Conservation (phyloP, 495 filamentous ascomycete genomes). For the Pyrenula massariospora region DNA sequence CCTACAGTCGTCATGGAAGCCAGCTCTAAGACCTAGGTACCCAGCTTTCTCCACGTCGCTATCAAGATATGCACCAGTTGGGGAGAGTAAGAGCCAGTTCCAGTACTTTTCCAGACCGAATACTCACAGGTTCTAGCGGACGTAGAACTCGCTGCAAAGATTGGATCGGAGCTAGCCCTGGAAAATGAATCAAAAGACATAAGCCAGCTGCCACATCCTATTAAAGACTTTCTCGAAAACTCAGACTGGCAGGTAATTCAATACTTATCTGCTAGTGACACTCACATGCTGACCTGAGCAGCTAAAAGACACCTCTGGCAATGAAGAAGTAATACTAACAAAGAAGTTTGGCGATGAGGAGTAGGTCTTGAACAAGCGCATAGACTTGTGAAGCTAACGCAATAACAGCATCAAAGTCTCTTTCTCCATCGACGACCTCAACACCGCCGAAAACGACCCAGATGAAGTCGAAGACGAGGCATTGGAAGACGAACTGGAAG, state of each 20-base stretch:
- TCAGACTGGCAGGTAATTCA: conserved; percentile 39
- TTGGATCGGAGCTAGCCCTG: conserved; percentile 62
- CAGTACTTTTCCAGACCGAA: conserved; percentile 18
- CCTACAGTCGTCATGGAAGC: conserved; percentile 37
- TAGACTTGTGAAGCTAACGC: conserved; percentile 1
- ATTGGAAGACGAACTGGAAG: conserved; percentile 34
- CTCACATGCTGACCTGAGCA: conserved; percentile 14
- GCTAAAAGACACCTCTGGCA: conserved; percentile 65
- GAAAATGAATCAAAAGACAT: conserved; percentile 44
- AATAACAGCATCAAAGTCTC: conserved; percentile 68
- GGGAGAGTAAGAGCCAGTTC: conserved; percentile 41
- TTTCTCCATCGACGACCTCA: conserved; percentile 89
- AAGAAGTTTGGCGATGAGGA: conserved; percentile 80
- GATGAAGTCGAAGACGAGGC: conserved; percentile 34
- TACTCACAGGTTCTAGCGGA: conserved; percentile 29
- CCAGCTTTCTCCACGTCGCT: conserved; percentile 66
- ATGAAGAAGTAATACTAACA: conserved; percentile 76
- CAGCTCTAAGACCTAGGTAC: conserved; percentile 39
- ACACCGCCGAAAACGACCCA: conserved; percentile 53
- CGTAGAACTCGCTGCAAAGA: conserved; percentile 63
- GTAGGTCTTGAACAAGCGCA: conserved; percentile 33
- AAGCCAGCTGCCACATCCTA: conserved; percentile 44
- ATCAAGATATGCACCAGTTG: conserved; percentile 40
- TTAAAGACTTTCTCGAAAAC: conserved; percentile 66
- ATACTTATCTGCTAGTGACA: not conserved